Conservation (phyloP, 208 protist species). For the Wallacemonas sp. region DNA sequence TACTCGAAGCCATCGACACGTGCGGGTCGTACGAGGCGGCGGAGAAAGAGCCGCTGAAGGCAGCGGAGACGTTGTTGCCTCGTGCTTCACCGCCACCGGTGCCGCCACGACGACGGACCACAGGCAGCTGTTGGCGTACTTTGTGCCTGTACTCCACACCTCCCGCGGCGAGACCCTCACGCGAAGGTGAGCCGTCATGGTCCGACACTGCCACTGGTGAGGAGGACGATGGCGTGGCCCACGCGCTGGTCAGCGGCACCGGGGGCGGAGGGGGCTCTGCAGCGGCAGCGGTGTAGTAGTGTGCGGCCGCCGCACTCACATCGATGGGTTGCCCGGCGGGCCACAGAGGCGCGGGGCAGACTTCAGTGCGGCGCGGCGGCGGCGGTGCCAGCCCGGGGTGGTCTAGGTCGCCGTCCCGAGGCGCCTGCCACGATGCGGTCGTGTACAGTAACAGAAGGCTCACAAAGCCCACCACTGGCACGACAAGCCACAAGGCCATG, state of each 20-base stretch:
- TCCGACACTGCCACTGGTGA: too few relatives aligned
- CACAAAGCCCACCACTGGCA: conserved; percentile 41
- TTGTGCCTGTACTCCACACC: neutral
- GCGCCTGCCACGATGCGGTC: neutral
- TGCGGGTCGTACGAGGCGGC: neutral
- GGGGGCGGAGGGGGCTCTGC: neutral
- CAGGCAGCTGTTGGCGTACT: neutral
- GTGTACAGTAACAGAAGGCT: conserved; percentile 9
- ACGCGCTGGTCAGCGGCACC: neutral
- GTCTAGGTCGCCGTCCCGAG: neutral
- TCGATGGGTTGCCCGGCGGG: neutral
- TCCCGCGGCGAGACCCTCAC: too few relatives aligned
- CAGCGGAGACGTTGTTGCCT: too few relatives aligned
- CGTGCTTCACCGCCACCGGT: too few relatives aligned
- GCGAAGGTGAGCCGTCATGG: too few relatives aligned
- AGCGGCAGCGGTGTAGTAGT: too few relatives aligned
- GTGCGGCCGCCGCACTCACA: neutral
- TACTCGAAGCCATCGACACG: too few relatives aligned
- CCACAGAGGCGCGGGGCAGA: neutral
- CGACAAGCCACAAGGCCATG: conserved; percentile 48
- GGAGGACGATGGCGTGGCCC: neutral
- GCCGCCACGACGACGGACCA: neutral
- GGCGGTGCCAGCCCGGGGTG: neutral
- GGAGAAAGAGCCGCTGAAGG: neutral
- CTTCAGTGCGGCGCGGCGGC: neutral